phyloP scores from a whole-genome alignment of 106 monocot species.

The Platanthera guangdongensis region DNA sequence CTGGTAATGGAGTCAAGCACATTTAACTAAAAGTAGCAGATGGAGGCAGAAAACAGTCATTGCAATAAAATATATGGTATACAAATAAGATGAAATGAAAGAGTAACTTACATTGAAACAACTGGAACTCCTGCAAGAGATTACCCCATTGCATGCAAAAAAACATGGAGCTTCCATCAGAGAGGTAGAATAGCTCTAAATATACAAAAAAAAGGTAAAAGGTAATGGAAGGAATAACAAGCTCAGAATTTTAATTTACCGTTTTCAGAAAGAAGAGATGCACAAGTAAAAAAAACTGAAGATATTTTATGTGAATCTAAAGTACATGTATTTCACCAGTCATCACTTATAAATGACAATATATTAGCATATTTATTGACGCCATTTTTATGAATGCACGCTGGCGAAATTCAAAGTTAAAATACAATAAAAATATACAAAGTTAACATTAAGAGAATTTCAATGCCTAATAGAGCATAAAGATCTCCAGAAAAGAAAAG shows the following conservation, averaged over 20 bases:
- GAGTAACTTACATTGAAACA: constrained; percentile 57
- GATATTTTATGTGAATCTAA: not conserved
- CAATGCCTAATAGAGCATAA: not conserved
- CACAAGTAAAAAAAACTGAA: not conserved
- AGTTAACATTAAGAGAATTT: not conserved
- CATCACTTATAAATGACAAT: not conserved
- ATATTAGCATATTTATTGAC: not conserved
- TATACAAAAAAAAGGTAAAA: not conserved
- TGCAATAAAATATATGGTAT: not conserved
- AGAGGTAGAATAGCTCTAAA: constrained; percentile 1
- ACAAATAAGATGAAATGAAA: not conserved
- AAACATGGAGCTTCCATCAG: constrained; percentile 7
- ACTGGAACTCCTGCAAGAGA: constrained; percentile 68
- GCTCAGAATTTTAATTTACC: not conserved
- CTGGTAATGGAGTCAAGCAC: not conserved
- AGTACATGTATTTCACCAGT: not conserved
- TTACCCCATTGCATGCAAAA: constrained; percentile 32
- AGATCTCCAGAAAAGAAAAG: not conserved
- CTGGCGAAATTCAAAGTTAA: not conserved
- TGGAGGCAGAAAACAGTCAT: not conserved
- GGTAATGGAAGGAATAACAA: constrained; percentile 1
- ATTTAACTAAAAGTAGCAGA: not conserved
- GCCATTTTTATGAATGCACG: not conserved
- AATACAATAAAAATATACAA: not conserved
- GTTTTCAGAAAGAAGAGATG: not conserved